Percentiles rank a stretch among this genome's conserved stretches.
Conservation (phyloP, 495 filamentous ascomycete species). For the Lepidopterella palustris region DNA sequence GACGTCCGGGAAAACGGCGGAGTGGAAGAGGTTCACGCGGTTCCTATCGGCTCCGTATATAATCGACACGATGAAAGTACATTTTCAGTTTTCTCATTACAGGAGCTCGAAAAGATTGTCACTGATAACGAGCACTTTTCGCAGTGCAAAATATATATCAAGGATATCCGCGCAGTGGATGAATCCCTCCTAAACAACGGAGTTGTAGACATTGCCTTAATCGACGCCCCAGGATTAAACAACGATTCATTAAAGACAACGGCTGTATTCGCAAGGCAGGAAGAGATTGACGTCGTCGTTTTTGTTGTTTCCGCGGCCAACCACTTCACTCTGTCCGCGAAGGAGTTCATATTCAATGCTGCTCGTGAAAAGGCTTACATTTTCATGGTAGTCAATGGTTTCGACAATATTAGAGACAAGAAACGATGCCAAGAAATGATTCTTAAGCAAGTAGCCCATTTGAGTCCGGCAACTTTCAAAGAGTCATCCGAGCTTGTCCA, state of each 20-base stretch:
- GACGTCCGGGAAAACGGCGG: constrained; percentile 85
- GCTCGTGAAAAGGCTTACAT: constrained; percentile 97
- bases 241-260: constrained; percentile 94
- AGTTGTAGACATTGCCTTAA: constrained; percentile 94
- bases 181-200: constrained; percentile 95
- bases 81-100: constrained; percentile 74
- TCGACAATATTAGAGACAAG: constrained; percentile 89
- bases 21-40: constrained; percentile 90
- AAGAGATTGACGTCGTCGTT: constrained; percentile 98
- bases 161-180: constrained; percentile 83
- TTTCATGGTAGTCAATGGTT: constrained; percentile 98
- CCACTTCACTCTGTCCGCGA: constrained; percentile 92
- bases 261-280: constrained; percentile 90
- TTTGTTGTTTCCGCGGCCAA: constrained; percentile 97
- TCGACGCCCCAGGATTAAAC: constrained; percentile 93
- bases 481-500: constrained; percentile 90
- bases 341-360: constrained; percentile 92
- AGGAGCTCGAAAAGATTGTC: constrained; percentile 80
- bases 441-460: constrained; percentile 71
- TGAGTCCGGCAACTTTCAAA: constrained; percentile 88
- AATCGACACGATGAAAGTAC: constrained; percentile 88
- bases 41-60: constrained; percentile 64
- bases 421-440: constrained; percentile 82
- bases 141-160: constrained; percentile 95
- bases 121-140: constrained; percentile 77